A percentile compares a stretch with the other conserved stretches of the same genome.
Evolutionary conservation across 257 asterid genomes (phyloP).

Genomic region (Ligustrum vulgare): DNA sequence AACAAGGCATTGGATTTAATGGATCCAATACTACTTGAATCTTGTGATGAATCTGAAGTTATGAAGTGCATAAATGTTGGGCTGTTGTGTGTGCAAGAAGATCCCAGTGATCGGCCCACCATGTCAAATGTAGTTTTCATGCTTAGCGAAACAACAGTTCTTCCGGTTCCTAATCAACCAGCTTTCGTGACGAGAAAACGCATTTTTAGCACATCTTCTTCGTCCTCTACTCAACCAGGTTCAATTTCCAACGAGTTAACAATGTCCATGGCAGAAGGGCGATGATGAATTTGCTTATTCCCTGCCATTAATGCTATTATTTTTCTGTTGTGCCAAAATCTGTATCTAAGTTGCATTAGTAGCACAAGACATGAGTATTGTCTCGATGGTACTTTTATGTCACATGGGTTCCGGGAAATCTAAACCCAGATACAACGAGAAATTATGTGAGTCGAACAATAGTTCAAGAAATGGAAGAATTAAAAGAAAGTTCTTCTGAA

Average conservation of each 20-base stretch:
- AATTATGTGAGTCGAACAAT: too few relatives aligned
- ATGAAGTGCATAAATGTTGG: conserved; percentile 2
- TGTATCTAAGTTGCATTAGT: too few relatives aligned
- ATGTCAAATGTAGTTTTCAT: not conserved
- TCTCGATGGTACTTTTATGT: too few relatives aligned
- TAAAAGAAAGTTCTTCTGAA: too few relatives aligned
- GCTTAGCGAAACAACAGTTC: not conserved
- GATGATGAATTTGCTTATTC: not conserved
- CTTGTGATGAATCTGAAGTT: not conserved
- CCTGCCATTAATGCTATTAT: too few relatives aligned
- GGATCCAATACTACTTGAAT: not conserved
- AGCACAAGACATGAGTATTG: too few relatives aligned
- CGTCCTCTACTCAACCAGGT: not conserved
- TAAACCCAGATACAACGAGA: too few relatives aligned
- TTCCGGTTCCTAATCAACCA: not conserved
- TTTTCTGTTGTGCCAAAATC: too few relatives aligned
- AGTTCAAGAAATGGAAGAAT: too few relatives aligned
- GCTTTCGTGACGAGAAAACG: not conserved
- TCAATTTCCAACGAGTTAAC: not conserved
- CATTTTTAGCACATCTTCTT: not conserved
- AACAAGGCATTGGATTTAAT: not conserved
- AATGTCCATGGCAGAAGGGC: not conserved
- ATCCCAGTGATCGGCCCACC: not conserved
- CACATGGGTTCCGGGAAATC: too few relatives aligned
- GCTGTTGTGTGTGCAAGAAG: conserved; percentile 1